Evolutionary conservation across 345 rosid species (phyloP).

Genomic region (Eucalyptus sp.): DNA sequence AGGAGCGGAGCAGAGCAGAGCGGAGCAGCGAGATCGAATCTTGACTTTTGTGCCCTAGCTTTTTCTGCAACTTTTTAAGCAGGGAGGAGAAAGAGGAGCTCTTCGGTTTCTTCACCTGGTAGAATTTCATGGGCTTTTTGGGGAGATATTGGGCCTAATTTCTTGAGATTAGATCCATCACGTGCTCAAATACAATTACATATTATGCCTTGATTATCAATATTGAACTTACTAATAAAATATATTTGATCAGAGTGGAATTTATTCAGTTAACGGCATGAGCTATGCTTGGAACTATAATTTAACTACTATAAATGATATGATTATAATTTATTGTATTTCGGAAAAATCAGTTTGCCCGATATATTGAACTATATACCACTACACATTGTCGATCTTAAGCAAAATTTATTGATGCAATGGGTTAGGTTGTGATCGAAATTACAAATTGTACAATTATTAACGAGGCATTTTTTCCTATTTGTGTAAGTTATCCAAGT

Average conservation of each 20-base stretch:
- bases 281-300: background rate
- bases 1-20: background rate
- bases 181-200: background rate
- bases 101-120: background rate
- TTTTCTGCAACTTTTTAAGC: background rate
- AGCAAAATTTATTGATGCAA: background rate
- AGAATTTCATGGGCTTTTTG: background rate
- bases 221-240: background rate
- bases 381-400: background rate
- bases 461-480: background rate
- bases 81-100: background rate
- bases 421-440: background rate
- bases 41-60: background rate
- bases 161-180: background rate
- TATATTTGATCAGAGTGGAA: background rate
- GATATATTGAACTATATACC: background rate
- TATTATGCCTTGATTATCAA: background rate
- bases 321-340: background rate
- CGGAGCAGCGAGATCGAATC: background rate
- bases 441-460: background rate
- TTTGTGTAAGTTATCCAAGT: background rate
- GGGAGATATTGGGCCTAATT: background rate
- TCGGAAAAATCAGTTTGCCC: rapidly evolving
- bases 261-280: background rate
- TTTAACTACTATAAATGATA: background rate